These are phyloP conservation scores for Oidium heveae DNA, from an alignment of 2,329 filamentous ascomycete species.

Conservation along the genomic window DNA sequence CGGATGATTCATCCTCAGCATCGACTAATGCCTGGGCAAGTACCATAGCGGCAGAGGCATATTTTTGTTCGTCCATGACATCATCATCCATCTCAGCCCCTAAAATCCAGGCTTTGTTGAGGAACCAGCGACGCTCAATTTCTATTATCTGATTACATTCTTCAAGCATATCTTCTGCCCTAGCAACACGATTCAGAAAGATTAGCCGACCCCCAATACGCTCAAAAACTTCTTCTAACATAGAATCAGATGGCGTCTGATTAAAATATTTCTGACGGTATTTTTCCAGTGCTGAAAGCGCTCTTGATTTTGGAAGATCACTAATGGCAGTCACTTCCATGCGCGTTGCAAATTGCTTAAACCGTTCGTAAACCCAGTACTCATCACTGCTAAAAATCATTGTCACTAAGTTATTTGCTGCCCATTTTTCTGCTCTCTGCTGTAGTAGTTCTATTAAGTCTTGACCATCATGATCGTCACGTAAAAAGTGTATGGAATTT, in stretches of 20 bases:
- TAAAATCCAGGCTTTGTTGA: conserved; percentile 57
- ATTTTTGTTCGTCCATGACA: conserved; percentile 96
- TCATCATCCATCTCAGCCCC: conserved; percentile 74
- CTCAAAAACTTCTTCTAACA: conserved; percentile 59
- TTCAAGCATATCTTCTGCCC: conserved; percentile 50
- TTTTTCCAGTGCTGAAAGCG: conserved; percentile 48
- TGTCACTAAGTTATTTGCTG: conserved; percentile 71
- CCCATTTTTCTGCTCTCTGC: conserved; percentile 90
- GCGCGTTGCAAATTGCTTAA: conserved; percentile 76
- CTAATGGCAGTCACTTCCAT: conserved; percentile 81
- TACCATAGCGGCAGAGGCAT: conserved; percentile 81
- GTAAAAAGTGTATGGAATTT: conserved; percentile 76
- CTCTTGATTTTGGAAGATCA: conserved; percentile 57
- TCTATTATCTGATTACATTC: conserved; percentile 51
- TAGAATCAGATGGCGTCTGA: conserved; percentile 22
- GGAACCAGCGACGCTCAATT: conserved; percentile 52
- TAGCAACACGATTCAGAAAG: conserved; percentile 78
- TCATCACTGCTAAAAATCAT: conserved; percentile 91
- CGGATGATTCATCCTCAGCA: conserved; percentile 17
- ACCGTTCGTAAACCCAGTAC: conserved; percentile 91
- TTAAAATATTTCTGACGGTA: conserved; percentile 60
- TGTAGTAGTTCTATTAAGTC: conserved; percentile 86
- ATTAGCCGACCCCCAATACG: conserved; percentile 69
- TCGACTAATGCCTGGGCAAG: conserved; percentile 81
- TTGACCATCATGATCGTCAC: conserved; percentile 79